Base-by-base conservation (phyloP, 768 basidiomycete species). In the Lyophyllum shimeji region DNA sequence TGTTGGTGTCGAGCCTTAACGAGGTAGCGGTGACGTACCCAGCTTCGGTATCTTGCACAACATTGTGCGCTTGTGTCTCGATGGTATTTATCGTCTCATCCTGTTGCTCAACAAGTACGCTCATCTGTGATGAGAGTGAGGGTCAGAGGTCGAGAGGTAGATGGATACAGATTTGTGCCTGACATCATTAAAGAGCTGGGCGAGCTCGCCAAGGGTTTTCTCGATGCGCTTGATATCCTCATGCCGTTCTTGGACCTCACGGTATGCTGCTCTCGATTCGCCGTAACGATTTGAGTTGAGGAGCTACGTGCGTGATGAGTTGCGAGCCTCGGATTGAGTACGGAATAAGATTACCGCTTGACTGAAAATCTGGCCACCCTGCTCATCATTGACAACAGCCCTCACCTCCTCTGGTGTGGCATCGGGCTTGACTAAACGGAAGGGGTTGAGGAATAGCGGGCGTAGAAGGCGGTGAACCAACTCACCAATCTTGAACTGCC, bases 141-240 rank as follows among this genome's bases (percentile, higher is more conserved):
- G 27, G 33, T 49, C 52, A 40, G 42, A 20, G 13, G n/a, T 11
- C 7, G 45, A 40, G 27, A 18, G 11, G 9, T 29, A 42, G 6
- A 46, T 20, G 44, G 9, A 39, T 29, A 13, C 15, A 46, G 23
- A 40, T 33, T n/a, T 4, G 39, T 40, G 18, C 76, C 86, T 42
- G 53, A 93, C 93, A 68, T 99, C 96, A 68, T 94, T 94, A 78
- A 98, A 97, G 63, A 99, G 78, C 66, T 96, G 93, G 9, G 94
- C 95, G 44, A 98, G 83, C 73, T 98, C 93, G 13, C 85, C 87
- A 44, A 99, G 76, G 9, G 95, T 98, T 73, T 83, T 82, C 71
- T 98, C 96, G 65, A 99, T 98, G 65, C 89, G 89, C 72, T 93
- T 87, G 71, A 99, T 92, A 63, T 99, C 95, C 69, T 90, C 90